These are phyloP conservation scores for Aspergillus udagawae DNA, from an alignment of 2,329 filamentous ascomycete species.

Conservation along the genomic window DNA sequence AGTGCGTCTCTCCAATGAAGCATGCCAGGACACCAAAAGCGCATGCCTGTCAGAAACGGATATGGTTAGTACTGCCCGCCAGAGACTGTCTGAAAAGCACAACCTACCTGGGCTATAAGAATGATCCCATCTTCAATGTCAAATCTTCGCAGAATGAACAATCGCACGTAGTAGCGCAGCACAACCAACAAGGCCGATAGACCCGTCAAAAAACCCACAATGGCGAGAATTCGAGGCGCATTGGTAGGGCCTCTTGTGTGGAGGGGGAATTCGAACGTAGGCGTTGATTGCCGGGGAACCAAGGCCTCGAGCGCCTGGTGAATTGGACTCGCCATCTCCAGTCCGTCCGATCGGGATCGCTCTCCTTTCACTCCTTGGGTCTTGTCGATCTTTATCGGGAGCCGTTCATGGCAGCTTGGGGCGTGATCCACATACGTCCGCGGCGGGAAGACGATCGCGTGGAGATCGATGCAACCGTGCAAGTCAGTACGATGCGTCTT, in stretches of 20 bases:
- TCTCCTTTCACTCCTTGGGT: background rate
- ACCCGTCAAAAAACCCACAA: constrained; percentile 37
- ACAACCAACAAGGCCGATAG: constrained; percentile 38
- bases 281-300: background rate
- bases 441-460: no score
- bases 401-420: background rate
- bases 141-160: constrained; percentile 45
- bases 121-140: constrained; percentile 50
- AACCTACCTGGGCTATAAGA: constrained; percentile 37
- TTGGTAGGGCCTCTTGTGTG: constrained; percentile 1
- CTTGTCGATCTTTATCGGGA: background rate
- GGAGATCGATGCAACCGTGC: background rate
- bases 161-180: constrained; percentile 46
- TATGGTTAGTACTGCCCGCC: background rate
- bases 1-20: constrained; percentile 42
- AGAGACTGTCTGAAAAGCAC: background rate
- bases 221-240: constrained; percentile 32
- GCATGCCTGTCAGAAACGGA: constrained; percentile 13
- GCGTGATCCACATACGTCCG: background rate
- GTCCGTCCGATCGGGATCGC: background rate
- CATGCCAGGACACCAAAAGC: constrained; percentile 31
- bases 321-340: background rate
- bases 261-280: background rate
- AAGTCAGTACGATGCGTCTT: background rate
- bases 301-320: background rate